Percentiles rank a stretch among this genome's conserved stretches.
phyloP scores from a whole-genome alignment of 495 filamentous ascomycete genomes.

The Penicillium samsonianum region DNA sequence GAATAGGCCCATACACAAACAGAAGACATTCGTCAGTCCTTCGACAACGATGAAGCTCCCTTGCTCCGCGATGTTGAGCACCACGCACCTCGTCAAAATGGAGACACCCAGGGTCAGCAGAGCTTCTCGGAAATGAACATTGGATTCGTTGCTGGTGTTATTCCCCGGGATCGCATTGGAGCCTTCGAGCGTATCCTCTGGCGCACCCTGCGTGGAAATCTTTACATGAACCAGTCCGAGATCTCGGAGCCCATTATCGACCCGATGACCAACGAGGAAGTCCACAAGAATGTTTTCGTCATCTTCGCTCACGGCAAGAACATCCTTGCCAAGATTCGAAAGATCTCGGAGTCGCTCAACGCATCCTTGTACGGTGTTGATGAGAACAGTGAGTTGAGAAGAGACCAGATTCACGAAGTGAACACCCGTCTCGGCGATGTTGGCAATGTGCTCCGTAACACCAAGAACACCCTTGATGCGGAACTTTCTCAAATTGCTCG shows the following conservation, averaged over 20 bases:
- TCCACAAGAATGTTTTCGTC: constrained; percentile 97
- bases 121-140: constrained; percentile 97
- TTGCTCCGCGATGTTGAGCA: constrained; percentile 87
- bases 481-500: constrained; percentile 92
- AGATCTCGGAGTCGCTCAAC: constrained; percentile 95
- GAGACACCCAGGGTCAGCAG: constrained; percentile 71
- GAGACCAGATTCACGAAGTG: constrained; percentile 95
- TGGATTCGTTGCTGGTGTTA: constrained; percentile 99
- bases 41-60: constrained; percentile 82
- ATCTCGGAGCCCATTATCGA: constrained; percentile 94
- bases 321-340: constrained; percentile 96
- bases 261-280: constrained; percentile 83
- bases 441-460: constrained; percentile 87
- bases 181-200: constrained; percentile 97
- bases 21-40: constrained; percentile 90
- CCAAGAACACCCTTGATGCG: constrained; percentile 90
- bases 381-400: constrained; percentile 89
- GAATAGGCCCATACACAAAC: constrained; percentile 82
- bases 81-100: constrained; percentile 59
- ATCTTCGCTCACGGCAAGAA: constrained; percentile 99
- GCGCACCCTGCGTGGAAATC: constrained; percentile 93
- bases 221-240: constrained; percentile 99
- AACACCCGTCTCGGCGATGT: constrained; percentile 90
- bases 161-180: constrained; percentile 86
- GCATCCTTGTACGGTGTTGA: constrained; percentile 95